Percentiles rank a stretch among this genome's conserved stretches.
Evolutionary conservation across 1,139 yeast species (phyloP).

Genomic region (Nadsonia commutata): DNA sequence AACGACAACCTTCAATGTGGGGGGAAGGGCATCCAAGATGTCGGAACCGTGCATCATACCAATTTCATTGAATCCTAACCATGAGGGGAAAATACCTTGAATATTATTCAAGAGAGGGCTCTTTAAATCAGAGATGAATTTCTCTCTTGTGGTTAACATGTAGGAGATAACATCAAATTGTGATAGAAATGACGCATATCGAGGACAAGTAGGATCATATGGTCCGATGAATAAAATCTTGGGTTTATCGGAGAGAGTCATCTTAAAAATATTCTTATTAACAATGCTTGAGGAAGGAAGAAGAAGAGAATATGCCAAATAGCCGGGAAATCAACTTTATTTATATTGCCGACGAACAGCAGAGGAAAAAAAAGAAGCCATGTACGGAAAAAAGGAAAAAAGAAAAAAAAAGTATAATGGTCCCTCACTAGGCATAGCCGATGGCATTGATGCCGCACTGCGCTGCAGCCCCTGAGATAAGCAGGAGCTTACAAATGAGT

Average conservation of each 20-base stretch:
- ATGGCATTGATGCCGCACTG: no score
- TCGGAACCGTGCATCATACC: constrained; percentile 20
- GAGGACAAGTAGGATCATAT: background rate
- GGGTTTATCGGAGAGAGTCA: background rate
- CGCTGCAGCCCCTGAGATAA: no score
- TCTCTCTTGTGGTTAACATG: background rate
- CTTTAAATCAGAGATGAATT: background rate
- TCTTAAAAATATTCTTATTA: no score
- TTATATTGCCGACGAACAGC: no score
- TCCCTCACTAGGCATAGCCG: no score
- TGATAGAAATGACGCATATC: background rate
- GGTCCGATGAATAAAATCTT: background rate
- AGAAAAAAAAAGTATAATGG: no score
- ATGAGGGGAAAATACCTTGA: constrained; percentile 13
- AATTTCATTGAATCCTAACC: constrained; percentile 14
- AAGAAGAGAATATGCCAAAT: no score
- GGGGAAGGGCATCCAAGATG: constrained; percentile 38
- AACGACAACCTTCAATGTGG: constrained; percentile 38
- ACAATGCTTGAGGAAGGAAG: no score
- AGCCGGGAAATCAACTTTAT: no score
- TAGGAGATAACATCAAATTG: background rate
- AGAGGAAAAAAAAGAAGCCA: no score
- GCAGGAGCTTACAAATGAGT: no score
- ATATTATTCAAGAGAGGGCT: constrained; percentile 8
- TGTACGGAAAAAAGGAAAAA: no score